Evolutionary conservation across 768 basidiomycete genomes (phyloP), one percentile per base, ranked within the genome.

Genomic region (Lactifluus subvellereus): DNA sequence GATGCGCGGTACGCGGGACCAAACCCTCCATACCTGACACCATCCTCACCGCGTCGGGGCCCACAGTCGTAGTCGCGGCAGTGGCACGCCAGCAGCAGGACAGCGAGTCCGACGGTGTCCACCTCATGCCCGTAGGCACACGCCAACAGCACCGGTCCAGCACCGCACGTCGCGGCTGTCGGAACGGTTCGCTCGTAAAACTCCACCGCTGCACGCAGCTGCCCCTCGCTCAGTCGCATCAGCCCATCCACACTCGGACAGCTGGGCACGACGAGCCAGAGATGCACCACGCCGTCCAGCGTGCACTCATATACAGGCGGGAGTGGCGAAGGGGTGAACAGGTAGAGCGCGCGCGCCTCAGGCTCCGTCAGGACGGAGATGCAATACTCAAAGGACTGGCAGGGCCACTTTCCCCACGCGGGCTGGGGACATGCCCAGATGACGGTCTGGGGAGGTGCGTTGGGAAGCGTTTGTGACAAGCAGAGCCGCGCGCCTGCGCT

Each of bases 201-300:
- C 38, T 48, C 47, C 20, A 59, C 22, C 2, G 57, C 62, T 0
- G 57, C 45, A 2, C 47, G 30, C 51, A 64, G 30, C 57, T 59
- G 62, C 2, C 27, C 52, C 9, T 59, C 47, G 30, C 43, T 63
- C 14, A 63, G 27, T 30, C 40, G 62, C n/a, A 54, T 40, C 27
- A 16, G 37, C 13, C 57, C 51, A 13, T 22, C 45, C 11, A 6
- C 49, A 0, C 20, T 40, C n/a, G 32, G 40, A 14, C 52, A 37
- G 14, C 45, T 35, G 9, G 62, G 57, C 14, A 64, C 57, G 57
- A 64, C 4, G 16, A 63, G 57, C 52, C 62, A 64, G 22, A 64
- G 45, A 35, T 64, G 57, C 30, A 14, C 16, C 14, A 43, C 57
- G 30, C 49, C 55, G 6, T 64, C 62, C 11, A 59, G 0, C 1